Conservation (phyloP, 2,329 filamentous ascomycete species). For the Xenoacremonium recifei region DNA sequence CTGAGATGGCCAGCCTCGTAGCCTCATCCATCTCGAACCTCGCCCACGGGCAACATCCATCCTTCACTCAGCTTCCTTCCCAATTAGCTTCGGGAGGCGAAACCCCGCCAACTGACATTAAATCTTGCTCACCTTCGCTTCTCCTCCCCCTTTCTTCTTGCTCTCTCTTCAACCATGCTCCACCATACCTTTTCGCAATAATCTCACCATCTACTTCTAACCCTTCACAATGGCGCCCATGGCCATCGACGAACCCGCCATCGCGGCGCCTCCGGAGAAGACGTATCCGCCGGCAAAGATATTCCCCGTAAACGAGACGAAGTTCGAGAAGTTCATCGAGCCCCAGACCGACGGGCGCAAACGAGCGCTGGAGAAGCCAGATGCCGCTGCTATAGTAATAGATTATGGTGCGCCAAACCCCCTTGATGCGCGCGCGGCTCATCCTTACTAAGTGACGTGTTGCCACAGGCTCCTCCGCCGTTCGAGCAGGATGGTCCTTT, state of each 20-base stretch:
- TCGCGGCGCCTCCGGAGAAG: slow-evolving; percentile 35
- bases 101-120: slow-evolving; percentile 8
- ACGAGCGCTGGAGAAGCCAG: slow-evolving; percentile 59
- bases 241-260: slow-evolving; percentile 45
- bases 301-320: slow-evolving; percentile 60
- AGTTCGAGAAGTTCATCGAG: slow-evolving; percentile 55
- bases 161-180: slow-evolving; percentile 2
- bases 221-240: slow-evolving; percentile 49
- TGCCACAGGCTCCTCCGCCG: slow-evolving; percentile 73
- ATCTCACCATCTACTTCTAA: slow-evolving; percentile 7
- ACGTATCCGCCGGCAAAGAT: slow-evolving; percentile 54
- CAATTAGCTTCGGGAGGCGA: slow-evolving; percentile 25
- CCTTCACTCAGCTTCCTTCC: slow-evolving; percentile 14
- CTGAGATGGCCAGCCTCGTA: slow-evolving; percentile 35
- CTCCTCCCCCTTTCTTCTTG: slow-evolving; percentile 2
- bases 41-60: slow-evolving; percentile 14
- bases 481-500: slow-evolving; percentile 96
- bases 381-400: slow-evolving; percentile 82
- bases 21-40: slow-evolving; percentile 29
- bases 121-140: slow-evolving; percentile 7
- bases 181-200: slow-evolving; percentile 17
- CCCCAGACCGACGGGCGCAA: slow-evolving; percentile 67
- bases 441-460: slow-evolving; percentile 17
- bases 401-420: slow-evolving; percentile 82
- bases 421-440: too few species aligned